Conservation (phyloP, 2,329 filamentous ascomycete genomes). For the Paracoccidioides lutzii region DNA sequence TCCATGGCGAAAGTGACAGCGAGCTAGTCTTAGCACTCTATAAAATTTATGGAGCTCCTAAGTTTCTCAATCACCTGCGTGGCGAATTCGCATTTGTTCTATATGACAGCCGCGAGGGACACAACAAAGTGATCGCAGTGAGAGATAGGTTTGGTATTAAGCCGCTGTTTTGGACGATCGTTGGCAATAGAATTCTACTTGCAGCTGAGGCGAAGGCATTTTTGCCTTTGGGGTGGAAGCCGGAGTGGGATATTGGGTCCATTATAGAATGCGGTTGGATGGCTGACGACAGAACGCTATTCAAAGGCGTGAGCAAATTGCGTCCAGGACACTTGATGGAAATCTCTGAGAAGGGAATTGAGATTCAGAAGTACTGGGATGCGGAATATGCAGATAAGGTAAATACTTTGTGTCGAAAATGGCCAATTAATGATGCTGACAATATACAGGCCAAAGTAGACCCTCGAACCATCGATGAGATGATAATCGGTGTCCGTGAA, state of each 20-base stretch:
- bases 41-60: conserved; percentile 33
- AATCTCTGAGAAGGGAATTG: conserved; percentile 3
- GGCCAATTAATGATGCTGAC: background rate
- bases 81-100: conserved; percentile 45
- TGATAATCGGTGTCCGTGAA: conserved; percentile 38
- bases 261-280: conserved; percentile 34
- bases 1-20: conserved; percentile 37
- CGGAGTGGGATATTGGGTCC: conserved; percentile 41
- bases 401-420: background rate
- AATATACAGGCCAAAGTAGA: conserved; percentile 18
- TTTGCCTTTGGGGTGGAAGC: conserved; percentile 37
- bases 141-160: conserved; percentile 47
- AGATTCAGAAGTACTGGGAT: conserved; percentile 41
- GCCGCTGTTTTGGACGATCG: conserved; percentile 40
- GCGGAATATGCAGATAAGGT: conserved; percentile 42
- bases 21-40: conserved; percentile 44
- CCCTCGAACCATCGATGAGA: conserved; percentile 36
- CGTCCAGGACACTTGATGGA: background rate
- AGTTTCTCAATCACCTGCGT: conserved; percentile 35
- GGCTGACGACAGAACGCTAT: conserved; percentile 36
- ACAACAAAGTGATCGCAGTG: conserved; percentile 34
- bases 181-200: conserved; percentile 32
- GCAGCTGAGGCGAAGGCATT: conserved; percentile 45
- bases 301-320: conserved; percentile 36
- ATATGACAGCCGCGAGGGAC: conserved; percentile 31